A percentile compares a stretch with the other conserved stretches of the same genome.
phyloP scores from a whole-genome alignment of 768 basidiomycete genomes.

The Rhizopogon salebrosus region DNA sequence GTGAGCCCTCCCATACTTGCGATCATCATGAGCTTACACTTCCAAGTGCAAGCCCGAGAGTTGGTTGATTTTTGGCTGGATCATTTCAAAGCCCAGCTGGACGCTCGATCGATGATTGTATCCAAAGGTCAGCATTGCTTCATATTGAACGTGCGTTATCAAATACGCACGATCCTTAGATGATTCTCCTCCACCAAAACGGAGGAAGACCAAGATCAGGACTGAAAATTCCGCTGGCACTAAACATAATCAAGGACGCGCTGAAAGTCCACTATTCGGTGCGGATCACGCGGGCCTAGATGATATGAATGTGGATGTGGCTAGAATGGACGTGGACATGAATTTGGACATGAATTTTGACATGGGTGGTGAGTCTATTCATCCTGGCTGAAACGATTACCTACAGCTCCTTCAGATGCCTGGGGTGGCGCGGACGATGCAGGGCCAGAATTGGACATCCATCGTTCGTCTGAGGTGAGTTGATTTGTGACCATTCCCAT shows the following conservation, averaged over 20 bases:
- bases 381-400: background rate
- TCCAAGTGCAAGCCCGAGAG: slow-evolving; percentile 58
- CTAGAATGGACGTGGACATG: slow-evolving; percentile 18
- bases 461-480: slow-evolving; percentile 62
- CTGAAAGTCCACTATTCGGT: background rate
- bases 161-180: slow-evolving; percentile 21
- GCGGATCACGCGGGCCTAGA: background rate
- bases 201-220: slow-evolving; percentile 32
- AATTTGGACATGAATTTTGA: slow-evolving; percentile 18
- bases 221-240: background rate
- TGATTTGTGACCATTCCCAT: background rate
- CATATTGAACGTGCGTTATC: background rate
- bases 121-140: slow-evolving; percentile 1
- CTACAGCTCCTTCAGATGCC: slow-evolving; percentile 12
- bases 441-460: slow-evolving; percentile 14
- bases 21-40: slow-evolving; percentile 2
- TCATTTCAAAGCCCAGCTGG: slow-evolving; percentile 65
- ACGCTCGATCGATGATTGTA: slow-evolving; percentile 40
- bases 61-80: slow-evolving; percentile 72
- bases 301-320: slow-evolving; percentile 1
- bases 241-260: background rate
- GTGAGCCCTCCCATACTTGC: slow-evolving; percentile 36
- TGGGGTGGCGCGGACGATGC: slow-evolving; percentile 16
- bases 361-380: slow-evolving; percentile 16
- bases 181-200: slow-evolving; percentile 39